Conservation (phyloP, 345 rosid species). For the Pelargonium nanum region DNA sequence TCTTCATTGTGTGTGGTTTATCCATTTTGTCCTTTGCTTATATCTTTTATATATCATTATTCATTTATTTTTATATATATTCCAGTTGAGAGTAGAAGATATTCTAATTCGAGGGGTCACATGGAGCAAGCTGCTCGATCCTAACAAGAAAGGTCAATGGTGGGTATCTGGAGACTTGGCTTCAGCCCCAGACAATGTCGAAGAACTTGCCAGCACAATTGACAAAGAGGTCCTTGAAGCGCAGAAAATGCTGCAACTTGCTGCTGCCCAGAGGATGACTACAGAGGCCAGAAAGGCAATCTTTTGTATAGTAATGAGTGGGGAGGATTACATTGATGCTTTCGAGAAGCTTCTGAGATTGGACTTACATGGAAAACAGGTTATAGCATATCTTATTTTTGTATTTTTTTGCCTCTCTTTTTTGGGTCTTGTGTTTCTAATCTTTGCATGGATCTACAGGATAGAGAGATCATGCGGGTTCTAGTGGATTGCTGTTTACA, state of each 20-base stretch:
- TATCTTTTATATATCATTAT: neutral
- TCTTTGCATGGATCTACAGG: slow-evolving; percentile 27
- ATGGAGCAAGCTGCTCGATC: slow-evolving; percentile 87
- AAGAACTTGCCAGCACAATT: slow-evolving; percentile 69
- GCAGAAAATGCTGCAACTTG: slow-evolving; percentile 85
- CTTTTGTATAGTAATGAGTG: slow-evolving; percentile 88
- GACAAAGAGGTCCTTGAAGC: slow-evolving; percentile 78
- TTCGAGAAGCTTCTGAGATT: slow-evolving; percentile 78
- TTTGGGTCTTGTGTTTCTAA: neutral
- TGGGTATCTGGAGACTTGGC: slow-evolving; percentile 64
- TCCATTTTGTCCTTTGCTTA: neutral
- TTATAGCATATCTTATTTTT: slow-evolving; percentile 5
- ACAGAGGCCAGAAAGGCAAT: slow-evolving; percentile 86
- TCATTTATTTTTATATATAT: slow-evolving; percentile 1
- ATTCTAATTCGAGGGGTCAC: slow-evolving; percentile 61
- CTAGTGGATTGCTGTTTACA: slow-evolving; percentile 81
- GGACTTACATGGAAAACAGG: slow-evolving; percentile 81
- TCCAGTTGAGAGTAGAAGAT: slow-evolving; percentile 62
- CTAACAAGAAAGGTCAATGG: slow-evolving; percentile 90
- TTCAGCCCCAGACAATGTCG: slow-evolving; percentile 28
- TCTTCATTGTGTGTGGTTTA: too few relatives aligned
- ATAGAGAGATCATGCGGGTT: slow-evolving; percentile 89
- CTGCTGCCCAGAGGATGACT: slow-evolving; percentile 85
- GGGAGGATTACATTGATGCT: slow-evolving; percentile 85
- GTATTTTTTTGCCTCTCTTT: neutral